These are phyloP conservation scores for Pigoraptor vietnamica DNA, from an alignment of 78 protist genomes.

Conservation along the genomic window DNA sequence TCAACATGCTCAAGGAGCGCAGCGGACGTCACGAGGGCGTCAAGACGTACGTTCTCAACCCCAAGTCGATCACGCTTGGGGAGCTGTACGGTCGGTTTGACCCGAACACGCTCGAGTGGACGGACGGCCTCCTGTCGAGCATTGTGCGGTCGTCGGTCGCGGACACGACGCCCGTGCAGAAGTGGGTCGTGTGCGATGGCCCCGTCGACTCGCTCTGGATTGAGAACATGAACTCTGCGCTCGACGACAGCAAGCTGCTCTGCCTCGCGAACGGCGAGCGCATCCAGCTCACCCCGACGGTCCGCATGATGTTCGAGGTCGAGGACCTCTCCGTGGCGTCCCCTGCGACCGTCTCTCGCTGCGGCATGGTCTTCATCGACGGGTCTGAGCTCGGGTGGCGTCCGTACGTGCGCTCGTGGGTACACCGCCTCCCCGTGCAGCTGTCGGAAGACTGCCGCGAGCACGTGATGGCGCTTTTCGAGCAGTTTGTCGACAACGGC, in stretches of 20 bases:
- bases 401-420: slow-evolving; percentile 14
- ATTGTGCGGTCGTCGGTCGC: slow-evolving; percentile 9
- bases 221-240: slow-evolving; percentile 62
- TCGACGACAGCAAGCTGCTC: slow-evolving; percentile 82
- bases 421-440: not conserved
- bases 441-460: not conserved
- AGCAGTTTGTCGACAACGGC: slow-evolving; percentile 7
- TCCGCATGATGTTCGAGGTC: slow-evolving; percentile 66
- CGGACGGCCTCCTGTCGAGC: slow-evolving; percentile 52
- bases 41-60: slow-evolving; percentile 26
- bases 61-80: slow-evolving; percentile 48
- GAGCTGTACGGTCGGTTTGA: slow-evolving; percentile 68
- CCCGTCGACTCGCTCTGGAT: slow-evolving; percentile 76
- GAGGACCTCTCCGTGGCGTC: slow-evolving; percentile 63
- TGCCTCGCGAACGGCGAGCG: slow-evolving; percentile 61
- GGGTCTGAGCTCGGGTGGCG: slow-evolving; percentile 40
- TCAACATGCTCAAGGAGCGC: slow-evolving; percentile 51
- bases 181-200: slow-evolving; percentile 65
- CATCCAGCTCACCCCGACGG: slow-evolving; percentile 38
- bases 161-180: not conserved
- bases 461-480: slow-evolving; percentile 24
- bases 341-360: slow-evolving; percentile 77
- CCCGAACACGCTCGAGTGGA: slow-evolving; percentile 50
- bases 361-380: slow-evolving; percentile 70
- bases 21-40: slow-evolving; percentile 48